Base-by-base conservation (phyloP, 129 eudicot species). In the Centrapalus pauciflorus region DNA sequence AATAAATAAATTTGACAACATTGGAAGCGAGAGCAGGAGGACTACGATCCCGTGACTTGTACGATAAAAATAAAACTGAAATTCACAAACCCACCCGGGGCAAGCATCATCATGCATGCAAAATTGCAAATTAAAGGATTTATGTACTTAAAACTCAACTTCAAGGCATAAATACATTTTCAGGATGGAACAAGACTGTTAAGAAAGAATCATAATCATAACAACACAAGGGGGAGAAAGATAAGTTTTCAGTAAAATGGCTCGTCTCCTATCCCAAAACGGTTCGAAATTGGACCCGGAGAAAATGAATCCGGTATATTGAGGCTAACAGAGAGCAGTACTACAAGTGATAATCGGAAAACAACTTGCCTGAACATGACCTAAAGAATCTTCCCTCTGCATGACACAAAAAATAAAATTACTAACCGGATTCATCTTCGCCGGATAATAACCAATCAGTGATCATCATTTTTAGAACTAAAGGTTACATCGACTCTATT, bases 301-400 rank as follows among this genome's bases (percentile, higher is more conserved):
- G 94, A 85, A 81, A 81, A 89, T 82, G 79, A 89, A 89, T 89
- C 96, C 93, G 89, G 82, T 73, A 59, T 76, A 65, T 66, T 56
- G 70, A 56, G 45, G 63, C 38, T 61, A 77, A 80, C 79, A 35
- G 58, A 54, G 77, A 64, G 61, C 67, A 68, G 54, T 54, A 58
- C 30, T 25, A 35, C 46, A 61, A 3, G 21, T 25, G 21, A 54
- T 33, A 40, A 73, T 52, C 71, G 13, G 13, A 13, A 45, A 5
- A 49, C 61, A 73, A 24, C 55, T 35, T 61, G 13, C 35, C 69
- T 24, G 61, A 69, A 49, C 45, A 45, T 35, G 28, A 73, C 40
- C 68, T 66, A 71, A 80, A 45, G 55, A 71, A 59, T 73, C 69
- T 51, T 10, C 63, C 61, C 77, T 46, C 71, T 40, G 54, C 41